Percentiles rank a stretch among this genome's conserved stretches.
Evolutionary conservation across 495 filamentous ascomycete genomes (phyloP).

Genomic region (Aspergillus steynii): DNA sequence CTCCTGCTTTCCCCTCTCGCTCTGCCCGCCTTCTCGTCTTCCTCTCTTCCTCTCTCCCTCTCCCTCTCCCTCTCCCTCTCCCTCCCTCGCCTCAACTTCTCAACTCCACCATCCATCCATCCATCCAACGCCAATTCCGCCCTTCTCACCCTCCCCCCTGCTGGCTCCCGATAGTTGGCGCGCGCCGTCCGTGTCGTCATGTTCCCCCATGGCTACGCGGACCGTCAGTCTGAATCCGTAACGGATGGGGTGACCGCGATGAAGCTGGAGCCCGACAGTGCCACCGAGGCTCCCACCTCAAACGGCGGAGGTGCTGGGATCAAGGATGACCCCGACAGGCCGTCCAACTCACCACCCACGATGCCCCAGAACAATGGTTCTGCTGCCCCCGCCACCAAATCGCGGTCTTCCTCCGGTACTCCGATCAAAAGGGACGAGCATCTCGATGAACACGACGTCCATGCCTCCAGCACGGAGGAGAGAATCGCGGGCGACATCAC

Average conservation of each 20-base stretch:
- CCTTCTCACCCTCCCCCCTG: slow-evolving; percentile 13
- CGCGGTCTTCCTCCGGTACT: slow-evolving; percentile 20
- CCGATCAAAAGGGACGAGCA: slow-evolving; percentile 24
- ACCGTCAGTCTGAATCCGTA: slow-evolving; percentile 40
- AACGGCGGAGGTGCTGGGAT: slow-evolving; percentile 24
- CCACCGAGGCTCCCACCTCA: slow-evolving; percentile 17
- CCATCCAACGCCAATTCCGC: background rate
- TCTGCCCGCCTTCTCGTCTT: slow-evolving; percentile 2
- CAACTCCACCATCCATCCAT: slow-evolving; percentile 8
- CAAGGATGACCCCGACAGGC: slow-evolving; percentile 17
- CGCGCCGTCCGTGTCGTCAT: slow-evolving; percentile 47
- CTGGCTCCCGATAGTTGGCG: slow-evolving; percentile 22
- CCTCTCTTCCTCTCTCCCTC: slow-evolving; percentile 6
- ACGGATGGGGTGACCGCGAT: slow-evolving; percentile 39
- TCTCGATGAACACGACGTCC: slow-evolving; percentile 6
- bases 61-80: slow-evolving; percentile 7
- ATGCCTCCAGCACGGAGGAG: slow-evolving; percentile 23
- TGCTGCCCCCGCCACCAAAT: slow-evolving; percentile 19
- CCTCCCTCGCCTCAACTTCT: slow-evolving; percentile 8
- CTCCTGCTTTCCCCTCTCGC: slow-evolving; percentile 14
- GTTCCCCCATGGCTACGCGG: slow-evolving; percentile 48
- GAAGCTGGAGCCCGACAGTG: slow-evolving; percentile 35
- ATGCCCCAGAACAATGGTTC: slow-evolving; percentile 9
- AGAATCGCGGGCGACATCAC: slow-evolving; percentile 60
- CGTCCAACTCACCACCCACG: slow-evolving; percentile 12